phyloP scores from a whole-genome alignment of 768 basidiomycete genomes.

The Tricholomella constricta region DNA sequence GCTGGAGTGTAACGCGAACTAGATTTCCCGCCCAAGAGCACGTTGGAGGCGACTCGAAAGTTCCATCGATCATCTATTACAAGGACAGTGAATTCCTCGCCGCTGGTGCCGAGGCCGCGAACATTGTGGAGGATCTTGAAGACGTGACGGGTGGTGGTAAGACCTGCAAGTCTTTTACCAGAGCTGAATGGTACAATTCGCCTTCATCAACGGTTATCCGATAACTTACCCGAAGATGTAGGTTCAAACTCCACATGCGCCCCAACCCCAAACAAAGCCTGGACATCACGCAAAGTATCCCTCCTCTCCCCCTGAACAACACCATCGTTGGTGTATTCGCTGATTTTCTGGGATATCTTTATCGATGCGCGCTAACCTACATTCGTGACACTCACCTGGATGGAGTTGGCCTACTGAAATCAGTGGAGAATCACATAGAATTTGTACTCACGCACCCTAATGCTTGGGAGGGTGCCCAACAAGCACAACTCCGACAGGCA shows the following conservation, averaged over 20 bases:
- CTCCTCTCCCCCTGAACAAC: slow-evolving; percentile 44
- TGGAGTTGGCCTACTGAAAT: slow-evolving; percentile 42
- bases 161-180: slow-evolving; percentile 49
- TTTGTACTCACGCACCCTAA: slow-evolving; percentile 59
- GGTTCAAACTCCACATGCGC: slow-evolving; percentile 29
- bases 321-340: slow-evolving; percentile 44
- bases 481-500: slow-evolving; percentile 48
- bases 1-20: neutral
- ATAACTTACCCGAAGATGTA: slow-evolving; percentile 3
- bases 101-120: slow-evolving; percentile 45
- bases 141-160: slow-evolving; percentile 41
- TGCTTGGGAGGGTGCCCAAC: slow-evolving; percentile 58
- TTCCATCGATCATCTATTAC: slow-evolving; percentile 49
- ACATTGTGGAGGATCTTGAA: slow-evolving; percentile 34
- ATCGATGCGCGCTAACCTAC: slow-evolving; percentile 37
- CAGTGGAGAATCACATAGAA: slow-evolving; percentile 39
- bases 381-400: slow-evolving; percentile 43
- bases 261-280: slow-evolving; percentile 8
- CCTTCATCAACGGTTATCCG: slow-evolving; percentile 18
- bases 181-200: slow-evolving; percentile 47
- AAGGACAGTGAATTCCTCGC: slow-evolving; percentile 36
- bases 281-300: slow-evolving; percentile 29
- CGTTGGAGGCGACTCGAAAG: slow-evolving; percentile 44
- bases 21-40: slow-evolving; percentile 51
- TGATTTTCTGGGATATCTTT: slow-evolving; percentile 49